These are phyloP conservation scores for Verbena officinalis DNA, from an alignment of 257 asterid species.

Conservation along the genomic window DNA sequence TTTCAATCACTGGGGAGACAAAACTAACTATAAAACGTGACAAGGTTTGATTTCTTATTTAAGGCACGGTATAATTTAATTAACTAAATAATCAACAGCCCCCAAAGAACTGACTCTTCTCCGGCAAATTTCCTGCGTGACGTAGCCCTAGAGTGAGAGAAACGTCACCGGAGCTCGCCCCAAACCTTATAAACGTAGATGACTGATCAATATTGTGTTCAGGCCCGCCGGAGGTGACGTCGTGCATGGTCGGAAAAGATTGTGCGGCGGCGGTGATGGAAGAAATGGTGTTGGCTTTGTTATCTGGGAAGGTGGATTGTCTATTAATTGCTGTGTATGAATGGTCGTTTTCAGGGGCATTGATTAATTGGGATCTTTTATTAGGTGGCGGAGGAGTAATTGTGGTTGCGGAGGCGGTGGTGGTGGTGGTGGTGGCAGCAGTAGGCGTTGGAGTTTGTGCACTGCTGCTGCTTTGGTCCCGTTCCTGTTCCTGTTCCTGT, in stretches of 20 bases:
- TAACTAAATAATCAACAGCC: slow-evolving; percentile 37
- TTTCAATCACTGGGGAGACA: slow-evolving; percentile 25
- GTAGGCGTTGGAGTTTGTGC: slow-evolving; percentile 67
- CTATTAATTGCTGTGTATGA: slow-evolving; percentile 59
- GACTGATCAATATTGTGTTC: slow-evolving; percentile 35
- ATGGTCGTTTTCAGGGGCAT: slow-evolving; percentile 62
- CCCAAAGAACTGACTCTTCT: slow-evolving; percentile 67
- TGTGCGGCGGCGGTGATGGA: slow-evolving; percentile 20
- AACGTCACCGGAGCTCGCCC: slow-evolving; percentile 77
- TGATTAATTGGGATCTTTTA: slow-evolving; percentile 51
- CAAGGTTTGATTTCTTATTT: slow-evolving; percentile 41
- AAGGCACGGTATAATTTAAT: slow-evolving; percentile 24
- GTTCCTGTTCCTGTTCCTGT: slow-evolving; percentile 17
- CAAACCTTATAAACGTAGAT: slow-evolving; percentile 66
- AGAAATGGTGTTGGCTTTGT: slow-evolving; percentile 31
- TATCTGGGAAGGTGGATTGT: slow-evolving; percentile 47
- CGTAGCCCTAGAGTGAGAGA: slow-evolving; percentile 97
- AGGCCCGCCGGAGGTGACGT: slow-evolving; percentile 26
- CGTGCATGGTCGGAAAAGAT: slow-evolving; percentile 36
- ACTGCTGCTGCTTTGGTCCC: slow-evolving; percentile 49
- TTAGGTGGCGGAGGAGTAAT: slow-evolving; percentile 44
- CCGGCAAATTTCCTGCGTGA: slow-evolving; percentile 90
- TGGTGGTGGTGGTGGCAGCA: slow-evolving; percentile 26
- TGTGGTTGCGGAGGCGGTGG: slow-evolving; percentile 36
- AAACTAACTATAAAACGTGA: slow-evolving; percentile 18